A percentile compares a stretch with the other conserved stretches of the same genome.
phyloP scores from a whole-genome alignment of 2,329 filamentous ascomycete genomes.

The Harringtonia lauricola region DNA sequence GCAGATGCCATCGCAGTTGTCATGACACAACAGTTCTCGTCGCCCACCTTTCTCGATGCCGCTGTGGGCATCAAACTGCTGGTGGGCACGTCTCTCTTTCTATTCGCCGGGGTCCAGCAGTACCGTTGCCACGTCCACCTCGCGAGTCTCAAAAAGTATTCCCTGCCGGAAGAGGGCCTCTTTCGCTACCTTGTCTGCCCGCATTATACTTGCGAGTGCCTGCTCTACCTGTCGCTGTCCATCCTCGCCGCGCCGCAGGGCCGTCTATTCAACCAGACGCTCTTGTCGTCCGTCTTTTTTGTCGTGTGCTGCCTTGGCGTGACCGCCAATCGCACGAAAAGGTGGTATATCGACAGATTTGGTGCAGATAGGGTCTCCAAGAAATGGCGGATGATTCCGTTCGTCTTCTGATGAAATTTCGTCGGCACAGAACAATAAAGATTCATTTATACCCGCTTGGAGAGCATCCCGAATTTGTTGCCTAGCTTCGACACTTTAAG shows the following conservation, averaged over 20 bases:
- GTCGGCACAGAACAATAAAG: background rate
- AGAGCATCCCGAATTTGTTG: slow-evolving; percentile 44
- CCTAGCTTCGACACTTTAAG: slow-evolving; percentile 67
- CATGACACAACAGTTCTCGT: slow-evolving; percentile 15
- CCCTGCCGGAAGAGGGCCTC: slow-evolving; percentile 60
- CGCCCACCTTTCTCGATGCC: background rate
- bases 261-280: slow-evolving; percentile 56
- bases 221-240: slow-evolving; percentile 72
- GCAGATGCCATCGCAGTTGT: slow-evolving; percentile 13
- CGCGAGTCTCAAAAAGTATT: slow-evolving; percentile 67
- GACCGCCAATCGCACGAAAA: slow-evolving; percentile 66
- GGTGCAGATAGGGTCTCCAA: slow-evolving; percentile 49
- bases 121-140: slow-evolving; percentile 63
- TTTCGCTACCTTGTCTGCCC: slow-evolving; percentile 71
- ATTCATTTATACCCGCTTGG: slow-evolving; percentile 18
- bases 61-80: slow-evolving; percentile 33
- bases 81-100: slow-evolving; percentile 50
- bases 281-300: slow-evolving; percentile 61
- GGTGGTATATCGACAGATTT: slow-evolving; percentile 72
- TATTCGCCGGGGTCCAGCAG: slow-evolving; percentile 62
- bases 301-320: slow-evolving; percentile 70
- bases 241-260: slow-evolving; percentile 61
- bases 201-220: slow-evolving; percentile 83
- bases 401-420: slow-evolving; percentile 37
- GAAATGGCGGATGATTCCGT: slow-evolving; percentile 69